Evolutionary conservation across 2,329 filamentous ascomycete genomes (phyloP), one percentile per base, ranked within the genome.

Genomic region (Nothopassalora personata): DNA sequence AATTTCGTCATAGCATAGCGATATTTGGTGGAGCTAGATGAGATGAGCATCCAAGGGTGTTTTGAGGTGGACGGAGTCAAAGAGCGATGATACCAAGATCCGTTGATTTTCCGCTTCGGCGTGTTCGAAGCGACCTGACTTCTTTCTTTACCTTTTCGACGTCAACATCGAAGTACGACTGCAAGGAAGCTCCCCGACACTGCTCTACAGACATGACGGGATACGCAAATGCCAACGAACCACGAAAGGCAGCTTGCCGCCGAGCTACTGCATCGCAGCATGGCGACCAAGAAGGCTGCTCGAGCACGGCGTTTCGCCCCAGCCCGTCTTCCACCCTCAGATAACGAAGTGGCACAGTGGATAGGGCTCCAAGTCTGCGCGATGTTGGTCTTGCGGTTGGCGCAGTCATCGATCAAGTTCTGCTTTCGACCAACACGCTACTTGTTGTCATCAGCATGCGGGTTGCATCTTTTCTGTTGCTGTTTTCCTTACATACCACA

Each of bases 1-100:
- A 6, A 51, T 19, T 56, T 56, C 54, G 18, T 43, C 45, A 33
- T 56, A 51, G 31, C 54, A 51, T 56, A 56, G 54, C 46, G 54
- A 23, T 13, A 9, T 33, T 27, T 23, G 23, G 36, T 39, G 27
- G 23, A 31, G 27, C 31, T 31, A 54, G 36, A 43, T 31, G 33
- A 23, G 36, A 45, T 31, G 23, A 54, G 15, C 36, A 28, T 23
- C 53, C 33, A 9, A 47, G 7, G 19, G 27, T 54, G 28, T 54
- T 31, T 28, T 36, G 34, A 9, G 39, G n/a, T 8, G 39, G n/a
- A 43, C 31, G 31, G 18, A 43, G n/a, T 8, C 1, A 43, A 43
- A 18, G 39, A 43, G 39, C 13, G 39, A 43, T 18, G 39, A 43
- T 43, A n/a, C 39, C 39, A 43, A n/a, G 13, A 34, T 34, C 8